Evolutionary conservation across 2,329 filamentous ascomycete species (phyloP), one percentile per base, ranked within the genome.

Genomic region (Aspergillus sergii): DNA sequence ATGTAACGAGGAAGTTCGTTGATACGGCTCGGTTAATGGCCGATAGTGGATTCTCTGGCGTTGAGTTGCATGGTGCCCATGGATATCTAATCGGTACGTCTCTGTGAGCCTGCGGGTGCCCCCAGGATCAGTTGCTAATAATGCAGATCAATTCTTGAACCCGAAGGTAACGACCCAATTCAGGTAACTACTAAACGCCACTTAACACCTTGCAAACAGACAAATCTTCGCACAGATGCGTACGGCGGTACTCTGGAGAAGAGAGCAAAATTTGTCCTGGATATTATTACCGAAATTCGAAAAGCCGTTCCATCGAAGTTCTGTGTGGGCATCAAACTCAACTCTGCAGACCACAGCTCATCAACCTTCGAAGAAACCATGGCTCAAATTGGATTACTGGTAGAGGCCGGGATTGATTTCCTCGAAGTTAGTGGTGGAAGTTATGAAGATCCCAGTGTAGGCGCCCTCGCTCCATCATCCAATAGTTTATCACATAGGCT

Each of bases 381-480:
- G 45, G 82, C 85, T 61, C 88, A 91, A 70, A 79, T 89, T 11
- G 6, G 81, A 79, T 45, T 84, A 78, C 6, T 79, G 1, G 70
- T 71, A 16, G 73, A 75, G 12, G 76, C 75, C 1, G 74, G 75
- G 0, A 76, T 91, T 1, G 89, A 92, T 74, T 91, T 91, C 66
- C 76, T 92, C 2, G 89, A 92, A 74, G 83, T 92, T 30, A 87
- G 84, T 21, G 90, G 89, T 0, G 89, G 90, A 0, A 84, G 75
- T 0, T 88, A 85, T 66, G 84, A 88, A 68, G 75, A 87, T 60
- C 81, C 86, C 0, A 69, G 66, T 57, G 83, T 86, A 69, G 21
- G 46, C n/a, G 10, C 63, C 43, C 59, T 69, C 43, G 55, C 79
- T 28, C 55, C 4, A 21, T 14, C 55, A 14, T n/a, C 16, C 34